Evolutionary conservation across 2,329 filamentous ascomycete genomes (phyloP).

Genomic region (Botryotinia calthae): DNA sequence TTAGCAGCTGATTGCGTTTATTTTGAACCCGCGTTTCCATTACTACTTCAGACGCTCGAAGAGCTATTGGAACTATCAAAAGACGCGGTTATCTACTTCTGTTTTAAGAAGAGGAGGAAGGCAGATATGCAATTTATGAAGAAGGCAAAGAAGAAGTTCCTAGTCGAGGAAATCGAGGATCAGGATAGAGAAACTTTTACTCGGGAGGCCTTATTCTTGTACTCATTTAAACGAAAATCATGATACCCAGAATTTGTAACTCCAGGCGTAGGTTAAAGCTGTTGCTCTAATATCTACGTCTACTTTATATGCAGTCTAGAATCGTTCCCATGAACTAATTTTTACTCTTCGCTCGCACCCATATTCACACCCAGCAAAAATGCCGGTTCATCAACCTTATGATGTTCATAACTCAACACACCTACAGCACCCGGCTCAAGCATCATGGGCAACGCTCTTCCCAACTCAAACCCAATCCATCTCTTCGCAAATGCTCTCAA

Average conservation of each 20-base stretch:
- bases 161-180: constrained; percentile 60
- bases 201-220: constrained; percentile 59
- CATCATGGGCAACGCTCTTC: constrained; percentile 40
- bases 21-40: constrained; percentile 91
- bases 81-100: constrained; percentile 68
- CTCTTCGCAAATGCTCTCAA: constrained; percentile 54
- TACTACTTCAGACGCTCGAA: constrained; percentile 75
- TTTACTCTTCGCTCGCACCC: constrained; percentile 24
- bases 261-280: not conserved
- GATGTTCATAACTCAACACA: constrained; percentile 41
- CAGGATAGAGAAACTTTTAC: constrained; percentile 57
- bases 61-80: constrained; percentile 73
- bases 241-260: constrained; percentile 21
- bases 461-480: constrained; percentile 49
- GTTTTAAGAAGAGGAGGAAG: constrained; percentile 88
- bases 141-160: constrained; percentile 64
- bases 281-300: constrained; percentile 3
- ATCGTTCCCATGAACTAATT: not conserved
- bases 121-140: constrained; percentile 76
- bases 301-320: not conserved
- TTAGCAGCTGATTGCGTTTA: constrained; percentile 97
- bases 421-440: constrained; percentile 43
- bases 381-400: constrained; percentile 41
- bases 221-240: constrained; percentile 50
- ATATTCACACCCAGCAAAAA: constrained; percentile 41